Evolutionary conservation across 2,329 filamentous ascomycete species (phyloP).

Genomic region (Fusarium sp.): DNA sequence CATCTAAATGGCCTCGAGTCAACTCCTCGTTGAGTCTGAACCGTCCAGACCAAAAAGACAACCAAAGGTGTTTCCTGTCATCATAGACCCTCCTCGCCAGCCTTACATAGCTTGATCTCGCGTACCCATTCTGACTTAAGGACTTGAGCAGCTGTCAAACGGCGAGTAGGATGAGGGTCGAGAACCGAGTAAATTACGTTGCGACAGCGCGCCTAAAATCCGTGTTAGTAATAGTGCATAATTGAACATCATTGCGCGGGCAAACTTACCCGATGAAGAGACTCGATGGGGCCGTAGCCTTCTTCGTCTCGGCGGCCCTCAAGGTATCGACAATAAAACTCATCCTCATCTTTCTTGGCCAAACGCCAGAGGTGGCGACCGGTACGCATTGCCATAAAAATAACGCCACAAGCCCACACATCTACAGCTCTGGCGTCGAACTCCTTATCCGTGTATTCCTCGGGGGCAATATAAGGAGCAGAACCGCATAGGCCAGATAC

Average conservation of each 20-base stretch:
- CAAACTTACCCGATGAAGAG: constrained; percentile 85
- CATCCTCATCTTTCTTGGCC: constrained; percentile 96
- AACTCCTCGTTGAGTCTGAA: constrained; percentile 11
- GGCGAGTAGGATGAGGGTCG: constrained; percentile 90
- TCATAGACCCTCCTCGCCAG: constrained; percentile 93
- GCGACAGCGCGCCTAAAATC: constrained; percentile 84
- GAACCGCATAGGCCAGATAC: constrained; percentile 96
- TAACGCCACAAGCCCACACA: constrained; percentile 97
- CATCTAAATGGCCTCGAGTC: constrained; percentile 19
- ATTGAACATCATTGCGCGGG: background rate
- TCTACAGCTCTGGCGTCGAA: constrained; percentile 98
- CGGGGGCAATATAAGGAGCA: constrained; percentile 95
- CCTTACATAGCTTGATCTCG: constrained; percentile 96
- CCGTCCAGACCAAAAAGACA: background rate
- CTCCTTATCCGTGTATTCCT: constrained; percentile 94
- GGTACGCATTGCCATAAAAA: constrained; percentile 99
- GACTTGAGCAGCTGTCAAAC: constrained; percentile 95
- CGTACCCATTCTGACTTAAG: constrained; percentile 99
- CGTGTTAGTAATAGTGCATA: constrained; percentile 24
- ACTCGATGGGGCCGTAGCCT: constrained; percentile 96
- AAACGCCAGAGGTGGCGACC: constrained; percentile 95
- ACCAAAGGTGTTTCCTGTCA: background rate
- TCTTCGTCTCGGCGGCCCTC: constrained; percentile 93
- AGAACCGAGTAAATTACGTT: constrained; percentile 99
- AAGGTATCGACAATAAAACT: constrained; percentile 95